A percentile compares a stretch with the other conserved stretches of the same genome.
phyloP scores from a whole-genome alignment of 768 basidiomycete species.

The Mycena crocata region DNA sequence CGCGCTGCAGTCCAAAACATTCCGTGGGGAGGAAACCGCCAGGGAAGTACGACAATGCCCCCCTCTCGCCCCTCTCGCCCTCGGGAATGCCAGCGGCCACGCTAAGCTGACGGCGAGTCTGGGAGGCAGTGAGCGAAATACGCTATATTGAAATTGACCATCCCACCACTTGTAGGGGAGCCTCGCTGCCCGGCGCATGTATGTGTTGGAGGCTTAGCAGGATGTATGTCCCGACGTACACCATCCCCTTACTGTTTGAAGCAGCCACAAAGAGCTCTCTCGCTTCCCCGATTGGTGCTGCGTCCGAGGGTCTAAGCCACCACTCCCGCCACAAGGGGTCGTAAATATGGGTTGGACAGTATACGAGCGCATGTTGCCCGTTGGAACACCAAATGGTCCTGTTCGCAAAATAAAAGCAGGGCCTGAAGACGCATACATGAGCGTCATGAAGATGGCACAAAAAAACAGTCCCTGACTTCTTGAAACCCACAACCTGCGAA shows the following conservation, averaged over 20 bases:
- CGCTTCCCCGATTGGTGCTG: background rate
- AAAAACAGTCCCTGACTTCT: too few relatives aligned
- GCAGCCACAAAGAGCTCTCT: background rate
- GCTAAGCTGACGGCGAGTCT: background rate
- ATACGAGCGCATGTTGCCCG: background rate
- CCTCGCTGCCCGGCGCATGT: background rate
- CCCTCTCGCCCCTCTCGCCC: too few relatives aligned
- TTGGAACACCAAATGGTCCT: background rate
- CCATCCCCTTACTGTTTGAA: background rate
- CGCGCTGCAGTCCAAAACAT: conserved; percentile 8
- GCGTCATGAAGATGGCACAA: too few relatives aligned
- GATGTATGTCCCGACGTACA: background rate
- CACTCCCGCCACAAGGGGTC: background rate
- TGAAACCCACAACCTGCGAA: too few relatives aligned
- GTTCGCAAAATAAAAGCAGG: background rate
- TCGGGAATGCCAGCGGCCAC: background rate
- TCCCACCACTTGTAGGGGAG: background rate
- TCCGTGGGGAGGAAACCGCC: background rate
- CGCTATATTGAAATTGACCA: background rate
- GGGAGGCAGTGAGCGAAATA: background rate
- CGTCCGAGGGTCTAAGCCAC: background rate
- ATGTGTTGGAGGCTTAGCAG: background rate
- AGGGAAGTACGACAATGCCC: background rate
- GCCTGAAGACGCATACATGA: background rate
- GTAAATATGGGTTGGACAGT: background rate